Evolutionary conservation across 2,329 filamentous ascomycete species (phyloP).

Genomic region (Penicillium sp.): DNA sequence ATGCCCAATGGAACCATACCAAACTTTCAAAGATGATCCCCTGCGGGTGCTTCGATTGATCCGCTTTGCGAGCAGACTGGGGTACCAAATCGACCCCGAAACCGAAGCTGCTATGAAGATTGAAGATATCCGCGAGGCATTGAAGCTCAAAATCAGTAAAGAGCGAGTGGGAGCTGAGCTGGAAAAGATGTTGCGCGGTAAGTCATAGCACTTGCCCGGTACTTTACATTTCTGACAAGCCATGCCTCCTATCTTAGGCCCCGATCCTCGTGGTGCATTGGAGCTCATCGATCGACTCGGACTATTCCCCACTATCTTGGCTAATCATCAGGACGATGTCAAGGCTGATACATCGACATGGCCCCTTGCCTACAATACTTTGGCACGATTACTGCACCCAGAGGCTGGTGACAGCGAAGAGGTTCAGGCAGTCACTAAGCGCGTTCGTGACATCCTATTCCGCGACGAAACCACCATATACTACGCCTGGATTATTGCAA

Average conservation of each 20-base stretch:
- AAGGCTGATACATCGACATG: conserved; percentile 61
- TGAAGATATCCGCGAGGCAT: conserved; percentile 69
- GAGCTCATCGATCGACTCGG: conserved; percentile 39
- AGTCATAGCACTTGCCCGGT: conserved; percentile 1
- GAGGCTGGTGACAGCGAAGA: conserved; percentile 42
- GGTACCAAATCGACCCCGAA: conserved; percentile 70
- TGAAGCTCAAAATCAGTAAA: conserved; percentile 86
- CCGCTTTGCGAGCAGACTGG: conserved; percentile 81
- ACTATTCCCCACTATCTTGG: conserved; percentile 43
- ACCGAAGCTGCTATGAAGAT: conserved; percentile 74
- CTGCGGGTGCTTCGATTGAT: conserved; percentile 82
- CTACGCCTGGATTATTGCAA: conserved; percentile 72
- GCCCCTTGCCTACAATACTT: conserved; percentile 61
- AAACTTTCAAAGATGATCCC: conserved; percentile 94
- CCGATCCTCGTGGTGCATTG: conserved; percentile 40
- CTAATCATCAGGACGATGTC: conserved; percentile 47
- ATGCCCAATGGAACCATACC: conserved; percentile 81
- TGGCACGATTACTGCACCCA: conserved; percentile 51
- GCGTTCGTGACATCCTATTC: conserved; percentile 53
- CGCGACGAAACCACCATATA: conserved; percentile 65
- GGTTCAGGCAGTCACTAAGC: conserved; percentile 41
- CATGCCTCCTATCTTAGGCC: conserved; percentile 24
- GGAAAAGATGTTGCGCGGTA: conserved; percentile 84
- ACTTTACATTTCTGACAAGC: conserved; percentile 1
- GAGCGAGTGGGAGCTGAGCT: conserved; percentile 85